Base-by-base conservation (phyloP, 2,329 filamentous ascomycete species). In the Decorospora gaudefroyi region DNA sequence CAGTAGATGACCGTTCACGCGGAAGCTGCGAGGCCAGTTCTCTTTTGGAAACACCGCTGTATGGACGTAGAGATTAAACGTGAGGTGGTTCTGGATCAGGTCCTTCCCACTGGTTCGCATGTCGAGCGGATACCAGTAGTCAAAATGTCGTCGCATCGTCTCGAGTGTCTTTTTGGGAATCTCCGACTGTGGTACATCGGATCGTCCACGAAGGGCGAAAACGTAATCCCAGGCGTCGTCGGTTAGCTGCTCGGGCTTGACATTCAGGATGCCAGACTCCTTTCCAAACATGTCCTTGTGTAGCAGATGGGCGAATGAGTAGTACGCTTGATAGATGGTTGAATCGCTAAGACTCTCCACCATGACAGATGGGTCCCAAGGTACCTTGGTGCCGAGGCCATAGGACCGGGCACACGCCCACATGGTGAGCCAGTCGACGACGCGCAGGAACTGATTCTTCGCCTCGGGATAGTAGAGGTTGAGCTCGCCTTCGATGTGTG, bases 161-260 rank as follows among this genome's bases (percentile, higher is more conserved):
- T 88, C 82, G 30, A 99, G 78, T 3, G 82, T 82, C 49, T 85
- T 82, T 71, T 85, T 83, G 48, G 84, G 78, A 48, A 96, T 95
- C 26, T 85, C 85, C 46, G 83, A 87, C 44, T 81, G 70, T 11
- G 86, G 82, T 18, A 91, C 81, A 50, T 78, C 79, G 42, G 88
- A 84, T 15, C 84, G 82, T 42, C 90, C 85, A 12, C 84, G 82
- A 43, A 89, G 84, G 67, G 83, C 86, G 75, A 97, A 96, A 57
- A 97, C 76, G 68, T 95, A 96, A 72, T 99, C 92, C 90, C 91
- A 99, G 32, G 96, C 88, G 60, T 95, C 90, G 56, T 96, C 91
- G 6, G 81, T 90, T 86, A 97, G 91, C 72, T 96, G 90, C 45
- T 93, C 88, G 1, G 90, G 77, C 29, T 79, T 81, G 55, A 97